Conservation (phyloP, 768 basidiomycete genomes). For the Tephrocybe sp. region DNA sequence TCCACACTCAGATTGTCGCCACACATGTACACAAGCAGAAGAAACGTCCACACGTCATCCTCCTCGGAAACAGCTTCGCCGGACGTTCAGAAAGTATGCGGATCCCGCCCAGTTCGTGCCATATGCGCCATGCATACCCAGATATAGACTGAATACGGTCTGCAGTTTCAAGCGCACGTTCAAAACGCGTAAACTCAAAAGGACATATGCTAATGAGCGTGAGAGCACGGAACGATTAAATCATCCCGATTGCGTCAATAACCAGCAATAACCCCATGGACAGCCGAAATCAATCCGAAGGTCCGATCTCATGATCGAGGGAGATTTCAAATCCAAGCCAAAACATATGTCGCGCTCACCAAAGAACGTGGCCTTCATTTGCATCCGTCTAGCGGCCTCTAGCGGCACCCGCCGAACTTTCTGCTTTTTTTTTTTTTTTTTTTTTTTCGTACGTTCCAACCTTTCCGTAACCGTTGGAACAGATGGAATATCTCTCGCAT, state of each 20-base stretch:
- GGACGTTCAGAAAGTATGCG: neutral
- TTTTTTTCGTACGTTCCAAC: too few relatives aligned
- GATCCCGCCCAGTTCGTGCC: slow-evolving; percentile 6
- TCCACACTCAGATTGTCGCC: too few relatives aligned
- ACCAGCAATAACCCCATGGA: slow-evolving; percentile 1
- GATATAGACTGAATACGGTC: neutral
- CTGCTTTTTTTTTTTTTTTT: too few relatives aligned
- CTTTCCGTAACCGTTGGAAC: too few relatives aligned
- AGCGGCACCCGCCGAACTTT: too few relatives aligned
- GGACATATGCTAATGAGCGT: slow-evolving; percentile 6
- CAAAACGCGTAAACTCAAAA: too few relatives aligned
- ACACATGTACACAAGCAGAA: too few relatives aligned
- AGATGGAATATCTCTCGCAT: too few relatives aligned
- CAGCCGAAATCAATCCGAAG: slow-evolving; percentile 8
- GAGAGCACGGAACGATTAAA: neutral
- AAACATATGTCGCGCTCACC: neutral
- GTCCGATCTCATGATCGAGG: slow-evolving; percentile 13
- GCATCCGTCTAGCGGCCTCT: slow-evolving; percentile 9
- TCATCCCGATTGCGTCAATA: slow-evolving; percentile 6
- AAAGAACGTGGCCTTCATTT: slow-evolving; percentile 10
- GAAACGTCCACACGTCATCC: neutral
- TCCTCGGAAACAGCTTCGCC: neutral
- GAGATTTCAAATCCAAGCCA: slow-evolving; percentile 1
- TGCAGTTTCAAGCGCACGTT: neutral
- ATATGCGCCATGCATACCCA: neutral